Conservation (phyloP, 75 land plant genomes). For the Cryptomeria japonica region DNA sequence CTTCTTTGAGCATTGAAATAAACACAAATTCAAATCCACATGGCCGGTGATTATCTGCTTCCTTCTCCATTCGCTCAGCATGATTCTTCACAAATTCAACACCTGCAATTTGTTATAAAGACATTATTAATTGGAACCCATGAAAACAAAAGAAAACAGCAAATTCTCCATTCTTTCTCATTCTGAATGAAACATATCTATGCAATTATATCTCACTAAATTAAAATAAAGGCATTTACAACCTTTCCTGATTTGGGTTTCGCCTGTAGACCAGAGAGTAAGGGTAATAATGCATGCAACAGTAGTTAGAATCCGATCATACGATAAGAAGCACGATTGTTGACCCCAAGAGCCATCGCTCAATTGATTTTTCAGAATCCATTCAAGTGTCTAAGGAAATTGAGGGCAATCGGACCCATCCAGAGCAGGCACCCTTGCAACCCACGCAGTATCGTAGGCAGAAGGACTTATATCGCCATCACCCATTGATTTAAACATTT, state of each 20-base stretch:
- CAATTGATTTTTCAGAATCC: conserved; percentile 51
- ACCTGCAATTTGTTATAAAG: background rate
- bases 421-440: conserved; percentile 36
- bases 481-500: conserved; percentile 8
- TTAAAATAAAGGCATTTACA: too few species aligned
- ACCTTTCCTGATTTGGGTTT: conserved; percentile 23
- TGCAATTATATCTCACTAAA: too few species aligned
- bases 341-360: conserved; percentile 59
- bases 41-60: background rate
- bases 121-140: background rate
- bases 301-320: conserved; percentile 37
- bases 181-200: too few species aligned
- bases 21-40: conserved; percentile 15
- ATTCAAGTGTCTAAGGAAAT: conserved; percentile 35
- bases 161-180: background rate
- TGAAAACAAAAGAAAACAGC: background rate
- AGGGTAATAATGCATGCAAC: conserved; percentile 43
- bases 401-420: conserved; percentile 31
- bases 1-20: conserved; percentile 15
- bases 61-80: conserved; percentile 1
- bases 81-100: conserved; percentile 6
- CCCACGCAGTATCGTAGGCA: conserved; percentile 59
- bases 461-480: conserved; percentile 18
- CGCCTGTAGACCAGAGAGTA: conserved; percentile 25
- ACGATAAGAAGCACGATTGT: conserved; percentile 20